phyloP scores from a whole-genome alignment of 768 basidiomycete genomes.

The Naganishia vaughanmartiniae region DNA sequence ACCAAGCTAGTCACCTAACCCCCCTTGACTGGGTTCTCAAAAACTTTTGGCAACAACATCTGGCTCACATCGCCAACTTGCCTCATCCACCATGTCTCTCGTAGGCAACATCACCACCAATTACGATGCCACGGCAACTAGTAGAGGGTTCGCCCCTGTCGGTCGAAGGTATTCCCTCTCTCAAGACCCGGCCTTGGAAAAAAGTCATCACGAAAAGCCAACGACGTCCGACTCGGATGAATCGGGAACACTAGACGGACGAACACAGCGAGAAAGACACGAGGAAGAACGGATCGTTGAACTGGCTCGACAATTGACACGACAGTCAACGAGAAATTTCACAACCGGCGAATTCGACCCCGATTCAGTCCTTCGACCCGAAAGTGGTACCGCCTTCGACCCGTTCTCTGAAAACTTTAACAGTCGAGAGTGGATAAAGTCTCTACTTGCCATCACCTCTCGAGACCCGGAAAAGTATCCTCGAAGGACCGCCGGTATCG shows the following conservation, averaged over 20 bases:
- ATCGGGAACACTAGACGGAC: not conserved
- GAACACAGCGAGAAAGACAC: not conserved
- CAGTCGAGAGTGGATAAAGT: slow-evolving; percentile 50
- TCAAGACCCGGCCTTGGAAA: not conserved
- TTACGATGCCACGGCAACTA: slow-evolving; percentile 9
- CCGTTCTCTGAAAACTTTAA: slow-evolving; percentile 53
- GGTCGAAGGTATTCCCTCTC: slow-evolving; percentile 9
- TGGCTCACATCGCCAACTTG: not conserved
- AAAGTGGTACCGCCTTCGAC: slow-evolving; percentile 49
- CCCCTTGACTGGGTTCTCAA: not conserved
- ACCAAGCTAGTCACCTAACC: not conserved
- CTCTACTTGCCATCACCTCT: slow-evolving; percentile 41
- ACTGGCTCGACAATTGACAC: slow-evolving; percentile 36
- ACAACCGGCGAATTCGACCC: not conserved
- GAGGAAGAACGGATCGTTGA: slow-evolving; percentile 27
- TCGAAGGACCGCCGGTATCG: slow-evolving; percentile 51
- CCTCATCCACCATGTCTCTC: slow-evolving; percentile 24
- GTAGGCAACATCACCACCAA: slow-evolving; percentile 30
- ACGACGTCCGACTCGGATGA: not conserved
- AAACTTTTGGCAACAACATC: not conserved
- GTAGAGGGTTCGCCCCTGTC: slow-evolving; percentile 9
- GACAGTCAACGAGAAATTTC: slow-evolving; percentile 18
- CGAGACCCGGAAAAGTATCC: slow-evolving; percentile 40
- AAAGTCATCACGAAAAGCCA: not conserved
- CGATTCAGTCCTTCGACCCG: slow-evolving; percentile 43